A percentile compares a stretch with the other conserved stretches of the same genome.
phyloP scores from a whole-genome alignment of 2,329 filamentous ascomycete genomes.

The Plectosphaerella plurivora region DNA sequence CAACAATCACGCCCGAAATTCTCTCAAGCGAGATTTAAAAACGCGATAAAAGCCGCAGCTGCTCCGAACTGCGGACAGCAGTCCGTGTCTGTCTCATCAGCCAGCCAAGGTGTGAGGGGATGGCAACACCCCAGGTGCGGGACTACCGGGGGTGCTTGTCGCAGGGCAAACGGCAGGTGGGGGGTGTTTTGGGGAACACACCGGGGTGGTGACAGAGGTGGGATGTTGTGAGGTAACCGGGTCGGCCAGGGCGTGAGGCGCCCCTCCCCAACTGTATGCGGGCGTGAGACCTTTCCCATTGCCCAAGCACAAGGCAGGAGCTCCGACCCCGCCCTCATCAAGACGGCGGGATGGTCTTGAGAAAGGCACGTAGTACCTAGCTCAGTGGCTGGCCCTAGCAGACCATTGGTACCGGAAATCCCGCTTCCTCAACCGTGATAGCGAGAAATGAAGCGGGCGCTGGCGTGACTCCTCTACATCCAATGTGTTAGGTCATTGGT shows the following conservation, averaged over 20 bases:
- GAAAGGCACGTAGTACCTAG: too few relatives aligned
- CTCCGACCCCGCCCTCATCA: neutral
- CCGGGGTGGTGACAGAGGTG: neutral
- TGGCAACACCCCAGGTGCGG: neutral
- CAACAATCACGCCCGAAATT: neutral
- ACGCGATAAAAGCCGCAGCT: slow-evolving; percentile 2
- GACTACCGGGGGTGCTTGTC: neutral
- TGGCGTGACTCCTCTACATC: neutral
- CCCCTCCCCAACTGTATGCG: too few relatives aligned
- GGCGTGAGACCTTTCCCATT: neutral
- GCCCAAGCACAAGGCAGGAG: neutral
- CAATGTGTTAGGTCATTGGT: too few relatives aligned
- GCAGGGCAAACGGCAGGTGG: neutral
- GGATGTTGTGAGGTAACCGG: neutral
- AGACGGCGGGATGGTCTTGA: neutral
- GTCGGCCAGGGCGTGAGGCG: too few relatives aligned
- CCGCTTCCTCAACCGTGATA: neutral
- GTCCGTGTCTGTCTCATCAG: neutral
- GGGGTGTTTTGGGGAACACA: neutral
- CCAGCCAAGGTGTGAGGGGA: neutral
- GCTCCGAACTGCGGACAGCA: slow-evolving; percentile 1
- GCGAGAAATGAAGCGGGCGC: neutral
- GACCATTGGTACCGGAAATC: neutral
- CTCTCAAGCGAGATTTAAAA: neutral
- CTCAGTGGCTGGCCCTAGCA: too few relatives aligned